Percentiles rank a stretch among this genome's conserved stretches.
phyloP scores from a whole-genome alignment of 2,329 filamentous ascomycete genomes.

The Hypoxylon sp. region DNA sequence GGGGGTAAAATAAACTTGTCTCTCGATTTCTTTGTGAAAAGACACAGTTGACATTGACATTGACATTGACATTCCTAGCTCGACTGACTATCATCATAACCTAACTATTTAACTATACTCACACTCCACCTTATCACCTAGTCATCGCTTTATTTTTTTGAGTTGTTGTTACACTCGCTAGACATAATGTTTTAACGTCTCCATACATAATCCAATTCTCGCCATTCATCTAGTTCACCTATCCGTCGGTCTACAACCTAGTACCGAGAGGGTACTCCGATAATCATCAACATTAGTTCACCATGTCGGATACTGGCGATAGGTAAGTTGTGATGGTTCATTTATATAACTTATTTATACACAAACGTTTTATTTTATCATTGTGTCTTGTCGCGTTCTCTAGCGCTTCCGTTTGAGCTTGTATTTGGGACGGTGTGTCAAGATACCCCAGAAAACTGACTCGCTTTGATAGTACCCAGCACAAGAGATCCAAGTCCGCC shows the following conservation, averaged over 20 bases:
- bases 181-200: constrained; percentile 23
- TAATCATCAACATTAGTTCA: constrained; percentile 26
- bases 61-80: constrained; percentile 19
- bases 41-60: too few species aligned
- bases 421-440: constrained; percentile 1
- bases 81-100: constrained; percentile 1
- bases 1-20: constrained; percentile 19
- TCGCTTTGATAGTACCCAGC: constrained; percentile 46
- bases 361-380: constrained; percentile 11
- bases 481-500: constrained; percentile 64
- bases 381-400: not conserved
- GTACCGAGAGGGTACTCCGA: constrained; percentile 14
- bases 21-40: constrained; percentile 22
- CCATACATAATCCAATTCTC: too few species aligned
- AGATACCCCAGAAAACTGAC: constrained; percentile 24
- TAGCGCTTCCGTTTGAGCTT: constrained; percentile 1
- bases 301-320: constrained; percentile 50
- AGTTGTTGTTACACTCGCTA: constrained; percentile 9
- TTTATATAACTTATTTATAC: constrained; percentile 9
- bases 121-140: constrained; percentile 3
- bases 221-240: too few species aligned
- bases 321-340: constrained; percentile 46
- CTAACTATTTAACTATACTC: not conserved
- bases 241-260: constrained; percentile 4
- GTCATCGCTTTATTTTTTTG: constrained; percentile 2